Base-by-base conservation (phyloP, 2,329 filamentous ascomycete genomes). In the Parascedosporium putredinis region DNA sequence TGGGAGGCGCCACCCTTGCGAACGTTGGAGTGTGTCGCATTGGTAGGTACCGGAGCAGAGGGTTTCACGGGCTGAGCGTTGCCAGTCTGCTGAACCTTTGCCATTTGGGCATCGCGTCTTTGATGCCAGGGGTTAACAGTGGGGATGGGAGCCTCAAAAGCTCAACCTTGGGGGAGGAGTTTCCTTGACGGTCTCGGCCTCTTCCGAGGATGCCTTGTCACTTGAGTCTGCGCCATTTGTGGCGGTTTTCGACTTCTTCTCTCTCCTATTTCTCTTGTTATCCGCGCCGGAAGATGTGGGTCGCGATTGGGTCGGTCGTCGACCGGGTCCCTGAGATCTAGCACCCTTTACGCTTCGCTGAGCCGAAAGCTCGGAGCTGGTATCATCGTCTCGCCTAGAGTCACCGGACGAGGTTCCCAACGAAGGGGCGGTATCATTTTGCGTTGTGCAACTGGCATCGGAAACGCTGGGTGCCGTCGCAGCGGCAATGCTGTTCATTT, bases 111-210 rank as follows among this genome's bases (percentile, higher is more conserved):
- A 59, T 88, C 83, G 58, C 77, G 83, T 50, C 90, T 79, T 66
- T 90, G 81, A 54, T 83, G 78, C 91, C 93, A 98, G 54, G 90
- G 72, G 64, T 98, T 98, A 51, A 96, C 85, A 2, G 80, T 66
- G 1, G 93, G 93, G 40, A 86, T 74, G 25, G 88, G 85, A 16
- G 91, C 91, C 53, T 93, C 88, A 44, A 84, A 38, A 95, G 72
- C 58, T 84, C 77, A 42, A 79, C 69, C 58, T 83, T 80, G 57
- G 77, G n/a, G n/a, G 47, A 43, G 47, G 70, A 12, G 71, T 70
- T 53, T 78, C 69, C 52, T 77, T 75, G 56, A 78, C 78, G 57
- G 82, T 78, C 55, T 82, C 80, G 42, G 75, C 71, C 16, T 76
- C 70, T 24, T 62, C 61, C 16, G 70, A 68, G 55, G 70, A 68